Evolutionary conservation across 106 monocot species (phyloP), one percentile per base, ranked within the genome.

Genomic region (Acorus gramineus): DNA sequence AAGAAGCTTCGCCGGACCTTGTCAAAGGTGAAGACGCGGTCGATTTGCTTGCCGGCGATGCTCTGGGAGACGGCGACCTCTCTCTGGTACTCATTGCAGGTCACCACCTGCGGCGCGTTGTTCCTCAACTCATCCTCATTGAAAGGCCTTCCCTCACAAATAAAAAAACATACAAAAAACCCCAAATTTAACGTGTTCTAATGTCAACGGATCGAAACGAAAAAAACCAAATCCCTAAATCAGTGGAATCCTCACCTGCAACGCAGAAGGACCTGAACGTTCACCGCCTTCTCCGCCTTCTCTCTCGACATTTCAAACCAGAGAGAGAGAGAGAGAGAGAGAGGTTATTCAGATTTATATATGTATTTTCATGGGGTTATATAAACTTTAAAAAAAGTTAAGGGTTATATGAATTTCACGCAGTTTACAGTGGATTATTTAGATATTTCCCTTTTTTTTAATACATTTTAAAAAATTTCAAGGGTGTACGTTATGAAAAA

Each of bases 211-310:
- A 12, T 52, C 14, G 8, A 44, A 74, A 4, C 14, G 44, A 28
- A 28, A 57, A 13, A 71, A 74, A 69, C 67, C 75, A 65, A 50
- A 74, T 9, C 57, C 70, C 61, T 46, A 55, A 47, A 11, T 13
- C 66, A 46, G 51, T 62, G 52, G 13, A 68, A 44, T 63, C 0
- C 5, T 54, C 73, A 94, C 94, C 94, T 94, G 94, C 94, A 94
- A 4, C 94, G 83, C 55, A 94, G 94, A 42, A 94, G 81, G 14
- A 94, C 94, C 81, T 94, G 94, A 2, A 94, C 94, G 75, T 94
- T 94, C 51, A 94, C 94, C 13, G 86, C 82, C 82, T 94, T 94
- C 14, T 94, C 94, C 47, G 84, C 86, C 11, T 94, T 28, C 28
- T 28, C 28, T 28, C 28, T 28, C 28, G 28, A 28, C 28, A 28